Percentiles rank a stretch among this genome's conserved stretches.
Evolutionary conservation across 345 rosid genomes (phyloP).

Genomic region (Hypericum perforatum): DNA sequence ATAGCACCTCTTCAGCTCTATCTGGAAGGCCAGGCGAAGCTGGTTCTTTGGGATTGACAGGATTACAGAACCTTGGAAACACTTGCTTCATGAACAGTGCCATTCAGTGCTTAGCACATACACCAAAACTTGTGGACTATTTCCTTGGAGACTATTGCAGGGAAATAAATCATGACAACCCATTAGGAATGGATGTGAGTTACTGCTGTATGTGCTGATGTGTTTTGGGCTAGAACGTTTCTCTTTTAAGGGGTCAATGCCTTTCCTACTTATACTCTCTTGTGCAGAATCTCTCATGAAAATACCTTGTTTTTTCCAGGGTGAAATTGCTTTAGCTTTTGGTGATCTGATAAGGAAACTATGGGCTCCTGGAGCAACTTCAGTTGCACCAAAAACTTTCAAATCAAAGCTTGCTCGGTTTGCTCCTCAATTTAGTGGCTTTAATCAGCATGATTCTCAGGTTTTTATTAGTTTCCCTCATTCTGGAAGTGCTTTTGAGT

Average conservation of each 20-base stretch:
- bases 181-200: constrained; percentile 91
- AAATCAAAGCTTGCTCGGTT: constrained; percentile 93
- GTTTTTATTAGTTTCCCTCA: constrained; percentile 37
- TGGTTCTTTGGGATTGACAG: constrained; percentile 89
- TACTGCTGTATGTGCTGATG: constrained; percentile 10
- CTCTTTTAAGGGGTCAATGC: constrained; percentile 3
- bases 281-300: neutral
- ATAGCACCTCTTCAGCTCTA: constrained; percentile 33
- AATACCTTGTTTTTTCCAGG: constrained; percentile 38
- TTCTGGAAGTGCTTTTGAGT: constrained; percentile 8
- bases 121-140: constrained; percentile 93
- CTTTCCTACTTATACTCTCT: neutral
- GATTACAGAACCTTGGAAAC: constrained; percentile 96
- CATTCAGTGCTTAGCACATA: constrained; percentile 94
- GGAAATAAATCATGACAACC: constrained; percentile 85
- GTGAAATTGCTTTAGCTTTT: constrained; percentile 91
- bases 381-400: constrained; percentile 77
- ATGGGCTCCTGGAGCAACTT: constrained; percentile 90
- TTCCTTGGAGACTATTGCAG: constrained; percentile 79
- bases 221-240: neutral
- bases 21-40: constrained; percentile 70
- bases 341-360: constrained; percentile 84
- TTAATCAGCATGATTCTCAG: constrained; percentile 99
- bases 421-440: constrained; percentile 94
- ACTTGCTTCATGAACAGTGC: constrained; percentile 99